Conservation (phyloP, 768 basidiomycete species). For the Pholiota conissans region DNA sequence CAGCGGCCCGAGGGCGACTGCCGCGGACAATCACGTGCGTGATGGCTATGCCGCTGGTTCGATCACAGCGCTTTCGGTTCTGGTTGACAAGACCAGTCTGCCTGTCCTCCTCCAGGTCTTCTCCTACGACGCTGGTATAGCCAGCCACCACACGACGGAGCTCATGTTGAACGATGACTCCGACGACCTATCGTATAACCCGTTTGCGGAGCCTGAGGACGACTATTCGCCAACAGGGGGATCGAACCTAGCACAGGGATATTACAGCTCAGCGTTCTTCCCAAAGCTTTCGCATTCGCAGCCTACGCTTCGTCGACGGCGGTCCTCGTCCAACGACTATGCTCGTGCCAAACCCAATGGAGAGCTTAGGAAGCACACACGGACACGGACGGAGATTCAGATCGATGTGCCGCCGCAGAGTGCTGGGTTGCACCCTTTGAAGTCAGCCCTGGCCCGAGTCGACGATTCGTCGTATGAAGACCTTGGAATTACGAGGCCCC, state of each 20-base stretch:
- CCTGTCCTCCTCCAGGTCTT: background rate
- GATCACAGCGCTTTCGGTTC: background rate
- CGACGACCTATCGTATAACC: slow-evolving; percentile 27
- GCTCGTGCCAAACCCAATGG: background rate
- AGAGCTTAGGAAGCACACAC: slow-evolving; percentile 12
- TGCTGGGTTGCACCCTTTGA: slow-evolving; percentile 25
- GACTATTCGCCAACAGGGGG: slow-evolving; percentile 6
- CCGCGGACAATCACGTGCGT: background rate
- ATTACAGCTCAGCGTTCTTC: slow-evolving; percentile 32
- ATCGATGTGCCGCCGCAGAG: slow-evolving; percentile 16
- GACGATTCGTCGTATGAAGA: slow-evolving; percentile 24
- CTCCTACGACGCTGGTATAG: background rate
- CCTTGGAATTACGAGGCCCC: slow-evolving; percentile 38
- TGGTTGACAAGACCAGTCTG: background rate
- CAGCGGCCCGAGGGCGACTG: background rate
- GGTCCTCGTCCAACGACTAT: slow-evolving; percentile 18
- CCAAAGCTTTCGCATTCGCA: slow-evolving; percentile 22
- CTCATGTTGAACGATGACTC: slow-evolving; percentile 18
- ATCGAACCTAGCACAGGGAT: slow-evolving; percentile 20
- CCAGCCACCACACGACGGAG: slow-evolving; percentile 4
- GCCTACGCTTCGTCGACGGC: slow-evolving; percentile 21
- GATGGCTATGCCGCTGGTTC: background rate
- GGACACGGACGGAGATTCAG: slow-evolving; percentile 26
- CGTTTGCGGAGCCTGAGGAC: slow-evolving; percentile 21
- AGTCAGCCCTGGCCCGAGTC: slow-evolving; percentile 23